Base-by-base conservation (phyloP, 352 stramenopile species). In the Phytophthora pseudosyringae region DNA sequence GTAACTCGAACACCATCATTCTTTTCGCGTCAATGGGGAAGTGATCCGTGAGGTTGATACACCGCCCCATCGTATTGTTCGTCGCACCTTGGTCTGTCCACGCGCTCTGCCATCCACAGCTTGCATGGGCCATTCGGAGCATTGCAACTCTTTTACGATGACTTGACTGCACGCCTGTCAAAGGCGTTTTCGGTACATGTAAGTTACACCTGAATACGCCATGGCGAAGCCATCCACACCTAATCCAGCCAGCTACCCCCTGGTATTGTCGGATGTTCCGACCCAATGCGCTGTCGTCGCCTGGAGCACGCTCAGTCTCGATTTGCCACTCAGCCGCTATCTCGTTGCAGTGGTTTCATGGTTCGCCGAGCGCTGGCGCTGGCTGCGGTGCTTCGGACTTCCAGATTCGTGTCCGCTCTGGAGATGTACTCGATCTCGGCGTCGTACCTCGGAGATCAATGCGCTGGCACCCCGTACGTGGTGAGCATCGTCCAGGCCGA, bases 381-480 rank as follows among this genome's bases (percentile, higher is more conserved):
- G 13, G 33, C 41, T 15, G 2, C 36, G 9, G 13, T 39, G 21
- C 5, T 36, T 40, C 41, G 46, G n/a, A 35, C 39, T 21, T 11
- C n/a, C 3, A 41, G 25, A 28, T 8, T 35, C 33, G 26, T 33
- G 16, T 8, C 28, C 21, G 32, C 12, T 9, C 35, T n/a, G 12
- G 21, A 40, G 4, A 62, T 68, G 43, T 68, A 63, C 45, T 50
- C 59, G 16, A 52, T 68, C 29, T 63, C 50, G 12, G 39, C 59
- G 25, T 68, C 50, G 8, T 68, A 63, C 38, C 40, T 68, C 7
- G 53, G 53, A 32, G 61, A 69, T 25, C 38, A 52, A 11, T 68
- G 59, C 25, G 45, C 28, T 18, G 59, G 59, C n/a, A 68, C 59
- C 18, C 59, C 51, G 3, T 69, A 69, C 29, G 26, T 21, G 10